These are phyloP conservation scores for Amphirosellinia nigrospora DNA, from an alignment of 495 filamentous ascomycete species.

Conservation along the genomic window DNA sequence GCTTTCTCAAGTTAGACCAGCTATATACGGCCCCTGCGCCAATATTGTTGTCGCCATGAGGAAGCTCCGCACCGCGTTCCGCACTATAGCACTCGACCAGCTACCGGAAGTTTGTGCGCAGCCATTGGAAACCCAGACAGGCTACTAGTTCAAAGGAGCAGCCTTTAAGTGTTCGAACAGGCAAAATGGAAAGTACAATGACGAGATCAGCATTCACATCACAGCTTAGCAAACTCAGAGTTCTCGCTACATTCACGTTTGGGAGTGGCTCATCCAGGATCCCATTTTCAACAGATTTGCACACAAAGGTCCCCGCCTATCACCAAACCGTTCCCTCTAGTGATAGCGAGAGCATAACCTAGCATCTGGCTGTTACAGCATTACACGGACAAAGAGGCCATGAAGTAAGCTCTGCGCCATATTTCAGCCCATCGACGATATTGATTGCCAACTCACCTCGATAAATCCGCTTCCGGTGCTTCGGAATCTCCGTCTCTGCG, in stretches of 20 bases:
- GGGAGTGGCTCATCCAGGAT: slow-evolving; percentile 38
- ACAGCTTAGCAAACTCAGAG: background rate
- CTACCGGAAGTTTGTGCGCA: background rate
- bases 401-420: background rate
- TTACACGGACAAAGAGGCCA: slow-evolving; percentile 13
- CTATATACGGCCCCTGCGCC: background rate
- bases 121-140: background rate
- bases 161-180: background rate
- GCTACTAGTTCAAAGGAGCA: background rate
- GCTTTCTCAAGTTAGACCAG: background rate
- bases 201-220: background rate
- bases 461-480: slow-evolving; percentile 35
- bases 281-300: slow-evolving; percentile 42
- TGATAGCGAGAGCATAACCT: slow-evolving; percentile 28
- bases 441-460: slow-evolving; percentile 22
- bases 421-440: background rate
- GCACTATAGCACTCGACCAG: background rate
- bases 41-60: background rate
- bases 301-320: slow-evolving; percentile 50
- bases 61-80: background rate
- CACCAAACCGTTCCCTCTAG: slow-evolving; percentile 35
- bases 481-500: slow-evolving; percentile 21
- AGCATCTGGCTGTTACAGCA: slow-evolving; percentile 27
- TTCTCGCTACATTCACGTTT: slow-evolving; percentile 21
- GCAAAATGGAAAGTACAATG: background rate